Conservation (phyloP, 805 yeast species). For the Kurtzmaniella fragi region DNA sequence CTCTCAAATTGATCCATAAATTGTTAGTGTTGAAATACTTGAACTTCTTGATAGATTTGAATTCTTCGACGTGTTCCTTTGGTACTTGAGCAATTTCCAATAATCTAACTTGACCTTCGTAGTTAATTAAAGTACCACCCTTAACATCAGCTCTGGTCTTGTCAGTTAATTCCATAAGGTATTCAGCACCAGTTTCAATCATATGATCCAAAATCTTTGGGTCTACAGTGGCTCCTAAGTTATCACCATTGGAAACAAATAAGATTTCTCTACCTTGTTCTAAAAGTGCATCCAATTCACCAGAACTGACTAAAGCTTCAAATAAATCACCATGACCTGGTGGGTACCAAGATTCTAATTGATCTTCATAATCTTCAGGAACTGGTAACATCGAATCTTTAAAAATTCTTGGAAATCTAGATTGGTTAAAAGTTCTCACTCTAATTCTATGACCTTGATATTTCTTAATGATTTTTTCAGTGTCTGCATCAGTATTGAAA, state of each 20-base stretch:
- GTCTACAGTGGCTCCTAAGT: constrained; percentile 97
- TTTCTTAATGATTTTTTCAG: constrained; percentile 91
- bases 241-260: constrained; percentile 97
- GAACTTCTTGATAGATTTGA: constrained; percentile 95
- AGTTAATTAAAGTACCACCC: constrained; percentile 97
- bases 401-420: constrained; percentile 93
- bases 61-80: constrained; percentile 96
- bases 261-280: constrained; percentile 92
- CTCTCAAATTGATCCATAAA: constrained; percentile 93
- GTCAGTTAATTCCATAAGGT: constrained; percentile 97
- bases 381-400: constrained; percentile 96
- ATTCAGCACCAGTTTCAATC: constrained; percentile 87
- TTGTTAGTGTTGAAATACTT: constrained; percentile 98
- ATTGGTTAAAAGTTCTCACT: constrained; percentile 94
- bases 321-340: constrained; percentile 99
- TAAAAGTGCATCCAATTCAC: constrained; percentile 84
- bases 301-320: constrained; percentile 83
- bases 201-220: constrained; percentile 85
- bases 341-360: constrained; percentile 91
- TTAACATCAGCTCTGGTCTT: constrained; percentile 99
- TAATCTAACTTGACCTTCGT: constrained; percentile 90
- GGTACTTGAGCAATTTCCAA: constrained; percentile 98
- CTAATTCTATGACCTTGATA: constrained; percentile 94
- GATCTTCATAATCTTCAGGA: constrained; percentile 70
- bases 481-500: constrained; percentile 94